Evolutionary conservation across 2,329 filamentous ascomycete species (phyloP).

Genomic region (Penicillium verrucosum): DNA sequence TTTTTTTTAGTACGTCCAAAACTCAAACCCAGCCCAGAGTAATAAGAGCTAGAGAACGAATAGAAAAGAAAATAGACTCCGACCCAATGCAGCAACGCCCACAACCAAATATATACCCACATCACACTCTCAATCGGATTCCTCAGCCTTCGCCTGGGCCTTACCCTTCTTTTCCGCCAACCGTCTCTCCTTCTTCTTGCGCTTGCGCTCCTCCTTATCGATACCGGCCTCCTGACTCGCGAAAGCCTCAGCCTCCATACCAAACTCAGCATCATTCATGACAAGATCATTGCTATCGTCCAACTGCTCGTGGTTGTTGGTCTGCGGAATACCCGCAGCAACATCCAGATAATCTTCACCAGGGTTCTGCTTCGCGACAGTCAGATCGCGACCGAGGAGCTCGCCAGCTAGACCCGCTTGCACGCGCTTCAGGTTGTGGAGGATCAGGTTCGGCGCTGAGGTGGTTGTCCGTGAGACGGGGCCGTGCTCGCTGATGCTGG

Average conservation of each 20-base stretch:
- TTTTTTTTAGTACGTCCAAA: slow-evolving; percentile 11
- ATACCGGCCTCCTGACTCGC: slow-evolving; percentile 40
- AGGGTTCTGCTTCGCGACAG: slow-evolving; percentile 36
- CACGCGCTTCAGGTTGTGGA: slow-evolving; percentile 47
- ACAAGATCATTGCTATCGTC: slow-evolving; percentile 40
- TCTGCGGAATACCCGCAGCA: slow-evolving; percentile 31
- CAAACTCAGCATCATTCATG: slow-evolving; percentile 43
- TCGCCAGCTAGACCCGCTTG: slow-evolving; percentile 45
- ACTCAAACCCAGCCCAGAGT: slow-evolving; percentile 4
- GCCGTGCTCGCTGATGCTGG: slow-evolving; percentile 44
- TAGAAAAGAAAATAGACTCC: slow-evolving; percentile 19
- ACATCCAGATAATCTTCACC: slow-evolving; percentile 39
- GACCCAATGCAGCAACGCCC: slow-evolving; percentile 27
- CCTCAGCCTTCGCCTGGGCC: slow-evolving; percentile 29
- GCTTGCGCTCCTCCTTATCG: slow-evolving; percentile 54
- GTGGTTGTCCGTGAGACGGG: slow-evolving; percentile 43
- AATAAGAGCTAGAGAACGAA: slow-evolving; percentile 10
- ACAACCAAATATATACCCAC: slow-evolving; percentile 14
- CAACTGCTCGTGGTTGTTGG: slow-evolving; percentile 34
- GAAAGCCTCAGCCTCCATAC: slow-evolving; percentile 35
- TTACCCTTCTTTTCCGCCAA: slow-evolving; percentile 45
- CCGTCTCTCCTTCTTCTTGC: slow-evolving; percentile 54
- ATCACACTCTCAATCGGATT: slow-evolving; percentile 22
- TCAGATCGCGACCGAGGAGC: slow-evolving; percentile 41
- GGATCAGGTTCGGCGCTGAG: slow-evolving; percentile 41